Evolutionary conservation across 139 green algal genomes (phyloP).

Genomic region (Bryopsis sp.): DNA sequence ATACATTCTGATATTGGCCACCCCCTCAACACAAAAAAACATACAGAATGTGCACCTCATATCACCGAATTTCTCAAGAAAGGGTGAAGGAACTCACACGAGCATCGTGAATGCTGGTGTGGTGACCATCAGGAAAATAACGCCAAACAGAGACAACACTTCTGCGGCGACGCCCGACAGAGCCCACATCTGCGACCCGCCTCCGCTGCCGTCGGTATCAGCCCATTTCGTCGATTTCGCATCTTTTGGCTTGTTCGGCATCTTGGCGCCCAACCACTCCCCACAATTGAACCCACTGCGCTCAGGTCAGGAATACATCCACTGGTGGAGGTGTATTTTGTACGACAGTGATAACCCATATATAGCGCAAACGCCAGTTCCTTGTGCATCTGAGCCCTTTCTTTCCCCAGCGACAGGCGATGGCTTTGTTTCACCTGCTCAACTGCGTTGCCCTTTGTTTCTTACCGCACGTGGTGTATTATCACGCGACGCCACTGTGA

Average conservation of each 20-base stretch:
- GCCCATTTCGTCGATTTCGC: constrained; percentile 25
- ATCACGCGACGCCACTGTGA: constrained; percentile 16
- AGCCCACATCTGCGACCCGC: constrained; percentile 25
- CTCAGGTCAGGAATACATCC: background rate
- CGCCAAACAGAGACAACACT: constrained; percentile 20
- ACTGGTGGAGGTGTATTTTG: background rate
- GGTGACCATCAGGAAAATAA: constrained; percentile 27
- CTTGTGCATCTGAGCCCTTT: no score
- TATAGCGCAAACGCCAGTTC: no score
- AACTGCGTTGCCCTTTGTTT: constrained; percentile 13
- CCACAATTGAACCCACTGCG: background rate
- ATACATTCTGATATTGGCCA: background rate
- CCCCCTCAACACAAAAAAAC: background rate
- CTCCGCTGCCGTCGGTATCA: constrained; percentile 20
- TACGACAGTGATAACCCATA: no score
- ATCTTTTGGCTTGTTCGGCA: background rate
- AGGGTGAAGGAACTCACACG: constrained; percentile 24
- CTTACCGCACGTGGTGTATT: constrained; percentile 16
- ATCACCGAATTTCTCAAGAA: background rate
- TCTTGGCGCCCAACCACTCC: no score
- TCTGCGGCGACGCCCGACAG: constrained; percentile 24
- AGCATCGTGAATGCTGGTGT: constrained; percentile 31
- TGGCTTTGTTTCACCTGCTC: constrained; percentile 13
- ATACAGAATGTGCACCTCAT: background rate
- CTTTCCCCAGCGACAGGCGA: background rate